Evolutionary conservation across 805 yeast genomes (phyloP).

Genomic region (Ogataea methylovora): DNA sequence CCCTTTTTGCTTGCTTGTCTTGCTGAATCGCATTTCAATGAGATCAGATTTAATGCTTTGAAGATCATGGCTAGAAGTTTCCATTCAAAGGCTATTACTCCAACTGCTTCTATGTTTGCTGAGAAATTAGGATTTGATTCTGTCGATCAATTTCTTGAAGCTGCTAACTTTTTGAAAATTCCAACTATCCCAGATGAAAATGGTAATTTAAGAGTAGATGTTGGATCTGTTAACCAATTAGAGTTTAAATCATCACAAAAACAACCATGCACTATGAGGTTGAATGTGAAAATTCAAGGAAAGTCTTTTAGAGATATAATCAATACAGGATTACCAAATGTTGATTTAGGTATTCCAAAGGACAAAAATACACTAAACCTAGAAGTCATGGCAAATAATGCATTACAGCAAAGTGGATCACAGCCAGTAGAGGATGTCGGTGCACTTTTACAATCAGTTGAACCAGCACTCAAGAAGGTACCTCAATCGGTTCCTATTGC

Average conservation of each 20-base stretch:
- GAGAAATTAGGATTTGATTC: conserved; percentile 61
- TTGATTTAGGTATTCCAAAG: conserved; percentile 6
- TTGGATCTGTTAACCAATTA: conserved; percentile 31
- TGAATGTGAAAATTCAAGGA: conserved; percentile 32
- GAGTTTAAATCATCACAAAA: conserved; percentile 24
- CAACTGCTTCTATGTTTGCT: conserved; percentile 34
- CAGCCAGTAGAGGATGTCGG: too few species aligned
- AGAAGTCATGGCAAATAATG: conserved; percentile 1
- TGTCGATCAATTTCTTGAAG: conserved; percentile 41
- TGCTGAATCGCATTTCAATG: conserved; percentile 73
- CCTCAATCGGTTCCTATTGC: too few species aligned
- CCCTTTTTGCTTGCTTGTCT: conserved; percentile 71
- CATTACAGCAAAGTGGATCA: too few species aligned
- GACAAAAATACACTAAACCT: background rate
- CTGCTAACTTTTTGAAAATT: conserved; percentile 60
- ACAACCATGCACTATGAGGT: conserved; percentile 36
- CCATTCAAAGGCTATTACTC: conserved; percentile 65
- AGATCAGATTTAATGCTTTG: conserved; percentile 67
- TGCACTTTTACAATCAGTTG: too few species aligned
- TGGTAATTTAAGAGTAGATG: conserved; percentile 25
- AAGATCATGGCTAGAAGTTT: conserved; percentile 56
- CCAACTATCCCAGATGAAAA: conserved; percentile 30
- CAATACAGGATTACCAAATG: conserved; percentile 26
- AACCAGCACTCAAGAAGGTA: too few species aligned
- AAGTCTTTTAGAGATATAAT: conserved; percentile 27